Evolutionary conservation across 2,329 filamentous ascomycete species (phyloP), one percentile per base, ranked within the genome.

Genomic region (Fusarium virguliforme): DNA sequence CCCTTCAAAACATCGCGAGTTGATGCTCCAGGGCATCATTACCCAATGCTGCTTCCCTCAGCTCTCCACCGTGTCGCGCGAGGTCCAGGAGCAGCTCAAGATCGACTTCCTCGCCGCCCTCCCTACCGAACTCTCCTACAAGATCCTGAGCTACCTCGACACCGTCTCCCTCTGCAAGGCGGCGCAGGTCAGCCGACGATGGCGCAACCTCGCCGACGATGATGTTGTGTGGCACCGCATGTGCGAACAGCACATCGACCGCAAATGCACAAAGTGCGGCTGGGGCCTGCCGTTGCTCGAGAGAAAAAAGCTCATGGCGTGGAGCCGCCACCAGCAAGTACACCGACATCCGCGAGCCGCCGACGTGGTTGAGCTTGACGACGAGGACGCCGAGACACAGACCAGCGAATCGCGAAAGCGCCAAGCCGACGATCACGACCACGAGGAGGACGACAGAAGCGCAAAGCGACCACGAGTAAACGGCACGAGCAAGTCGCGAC

Each of bases 1-100:
- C 1, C 96, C 96, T 0, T 89, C 94, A 9, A 97, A 97, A 79
- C 95, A 98, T 78, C 91, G 96, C 74, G 95, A 97, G 70, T 87
- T 99, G 65, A 98, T 99, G 93, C 88, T 99, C 8, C 94, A 97
- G 80, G 96, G 96, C 73, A 95, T 99, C 76, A 91, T 99, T 67
- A 92, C 95, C 0, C 95, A 98, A 80, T 98, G 95, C 81, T 99
- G 96, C 83, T 98, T 99, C 78, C 95, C 96, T 1, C 96, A 99
- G 78, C 89, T 99, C 7, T 98, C 96, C 34, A 95, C 93, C 73
- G 91, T 99, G 63, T 96, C 95, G 2, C 91, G 94, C 67, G 93
- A 94, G 72, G 93, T 99, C 50, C 92, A 94, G 70, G 95, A 98
- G 72, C 91, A 98, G 69, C 95, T 99, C 77, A 96, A 97, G 81